Conservation (phyloP, 1,284 basidiomycete species). For the Microbotryum silenes-acaulis region DNA sequence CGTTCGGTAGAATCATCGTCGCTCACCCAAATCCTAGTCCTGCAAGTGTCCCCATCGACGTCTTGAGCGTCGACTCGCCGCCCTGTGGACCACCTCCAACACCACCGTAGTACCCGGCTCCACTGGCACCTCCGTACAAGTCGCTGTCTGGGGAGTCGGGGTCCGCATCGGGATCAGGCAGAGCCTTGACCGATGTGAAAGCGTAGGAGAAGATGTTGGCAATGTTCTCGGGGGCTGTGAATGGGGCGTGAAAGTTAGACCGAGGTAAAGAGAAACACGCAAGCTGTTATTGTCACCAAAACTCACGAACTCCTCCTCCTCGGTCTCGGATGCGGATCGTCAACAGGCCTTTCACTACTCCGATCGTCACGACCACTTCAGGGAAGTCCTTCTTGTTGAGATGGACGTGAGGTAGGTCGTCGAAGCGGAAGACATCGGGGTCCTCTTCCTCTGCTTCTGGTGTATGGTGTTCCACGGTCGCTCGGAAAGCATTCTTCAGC, state of each 20-base stretch:
- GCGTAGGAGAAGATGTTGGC: constrained; percentile 78
- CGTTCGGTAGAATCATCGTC: neutral
- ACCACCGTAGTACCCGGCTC: constrained; percentile 44
- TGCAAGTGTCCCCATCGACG: constrained; percentile 65
- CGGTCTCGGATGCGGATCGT: constrained; percentile 74
- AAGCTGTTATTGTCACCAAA: neutral
- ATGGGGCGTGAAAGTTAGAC: neutral
- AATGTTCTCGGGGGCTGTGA: constrained; percentile 53
- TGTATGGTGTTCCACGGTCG: constrained; percentile 62
- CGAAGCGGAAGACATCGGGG: constrained; percentile 26
- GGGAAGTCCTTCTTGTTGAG: constrained; percentile 31
- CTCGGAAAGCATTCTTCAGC: constrained; percentile 81
- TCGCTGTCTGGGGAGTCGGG: constrained; percentile 25
- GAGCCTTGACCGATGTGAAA: constrained; percentile 64
- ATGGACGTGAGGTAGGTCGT: constrained; percentile 29
- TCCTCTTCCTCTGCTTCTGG: constrained; percentile 22
- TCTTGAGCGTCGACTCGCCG: constrained; percentile 64
- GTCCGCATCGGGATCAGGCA: constrained; percentile 29
- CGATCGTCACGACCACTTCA: constrained; percentile 40
- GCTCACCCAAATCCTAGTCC: constrained; percentile 66
- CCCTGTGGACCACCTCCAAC: constrained; percentile 60
- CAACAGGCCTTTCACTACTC: constrained; percentile 49
- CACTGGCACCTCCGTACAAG: constrained; percentile 33
- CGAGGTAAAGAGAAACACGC: neutral
- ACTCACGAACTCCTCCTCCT: constrained; percentile 65